Conservation (phyloP, 148 eudicot species). For the Camellia sinensis region DNA sequence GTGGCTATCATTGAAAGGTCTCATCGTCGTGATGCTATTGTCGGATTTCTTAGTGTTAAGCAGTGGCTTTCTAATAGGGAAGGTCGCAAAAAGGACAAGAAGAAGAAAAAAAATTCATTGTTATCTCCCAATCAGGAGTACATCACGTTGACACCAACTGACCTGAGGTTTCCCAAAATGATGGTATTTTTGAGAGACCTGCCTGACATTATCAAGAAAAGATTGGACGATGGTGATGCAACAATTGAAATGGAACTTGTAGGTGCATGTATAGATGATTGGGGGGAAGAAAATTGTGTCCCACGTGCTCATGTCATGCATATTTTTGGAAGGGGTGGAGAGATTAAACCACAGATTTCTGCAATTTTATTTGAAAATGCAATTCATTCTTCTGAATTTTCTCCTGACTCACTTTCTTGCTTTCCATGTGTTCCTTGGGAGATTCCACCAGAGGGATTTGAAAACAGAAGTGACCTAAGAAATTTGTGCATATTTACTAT, state of each 20-base stretch:
- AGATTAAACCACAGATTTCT: constrained; percentile 68
- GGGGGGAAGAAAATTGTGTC: constrained; percentile 57
- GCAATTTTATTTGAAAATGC: constrained; percentile 73
- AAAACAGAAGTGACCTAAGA: constrained; percentile 64
- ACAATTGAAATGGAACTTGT: constrained; percentile 73
- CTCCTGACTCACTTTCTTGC: constrained; percentile 62
- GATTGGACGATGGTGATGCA: constrained; percentile 57
- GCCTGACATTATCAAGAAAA: constrained; percentile 58
- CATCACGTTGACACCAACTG: constrained; percentile 59
- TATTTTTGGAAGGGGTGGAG: constrained; percentile 76
- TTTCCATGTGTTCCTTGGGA: constrained; percentile 63
- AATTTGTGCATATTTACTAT: constrained; percentile 76
- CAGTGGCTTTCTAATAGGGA: constrained; percentile 50
- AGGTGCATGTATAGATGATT: constrained; percentile 60
- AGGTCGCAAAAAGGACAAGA: constrained; percentile 29
- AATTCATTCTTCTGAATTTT: constrained; percentile 56
- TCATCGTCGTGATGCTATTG: constrained; percentile 52
- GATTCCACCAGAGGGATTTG: constrained; percentile 51
- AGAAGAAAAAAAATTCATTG: constrained; percentile 34
- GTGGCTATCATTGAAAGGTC: constrained; percentile 71
- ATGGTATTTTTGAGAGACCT: constrained; percentile 51
- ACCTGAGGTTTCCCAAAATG: constrained; percentile 80
- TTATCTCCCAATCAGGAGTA: constrained; percentile 35
- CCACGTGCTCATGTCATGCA: constrained; percentile 61
- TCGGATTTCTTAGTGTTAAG: constrained; percentile 68